A percentile compares a stretch with the other conserved stretches of the same genome.
These are phyloP conservation scores for Lizonia empirigonia DNA, from an alignment of 2,329 filamentous ascomycete genomes.

Conservation along the genomic window DNA sequence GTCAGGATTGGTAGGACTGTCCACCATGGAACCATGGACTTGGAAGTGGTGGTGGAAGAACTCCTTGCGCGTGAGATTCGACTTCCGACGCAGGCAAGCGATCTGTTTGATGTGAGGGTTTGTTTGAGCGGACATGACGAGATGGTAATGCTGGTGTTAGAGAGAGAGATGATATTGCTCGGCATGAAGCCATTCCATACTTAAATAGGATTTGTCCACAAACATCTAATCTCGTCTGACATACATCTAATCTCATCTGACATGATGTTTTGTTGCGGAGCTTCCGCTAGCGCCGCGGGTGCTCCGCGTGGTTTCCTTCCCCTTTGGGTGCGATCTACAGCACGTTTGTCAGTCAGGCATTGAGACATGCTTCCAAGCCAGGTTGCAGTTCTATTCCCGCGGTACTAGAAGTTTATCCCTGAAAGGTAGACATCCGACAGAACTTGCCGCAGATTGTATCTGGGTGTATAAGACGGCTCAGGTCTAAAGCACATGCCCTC, in stretches of 20 bases:
- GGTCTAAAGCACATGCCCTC: not conserved
- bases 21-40: not conserved
- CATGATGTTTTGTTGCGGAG: not conserved
- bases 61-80: constrained; percentile 7
- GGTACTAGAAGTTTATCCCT: not conserved
- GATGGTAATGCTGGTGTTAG: not conserved
- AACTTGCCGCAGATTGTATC: not conserved
- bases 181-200: not conserved
- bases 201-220: not conserved
- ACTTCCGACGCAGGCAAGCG: constrained; percentile 1
- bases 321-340: not conserved
- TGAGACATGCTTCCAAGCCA: not conserved
- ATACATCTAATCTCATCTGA: not conserved
- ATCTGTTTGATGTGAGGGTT: not conserved
- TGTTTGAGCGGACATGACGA: not conserved
- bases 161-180: not conserved
- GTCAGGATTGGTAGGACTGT: not conserved
- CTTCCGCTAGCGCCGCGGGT: not conserved
- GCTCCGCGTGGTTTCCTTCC: not conserved
- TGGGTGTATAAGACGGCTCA: not conserved
- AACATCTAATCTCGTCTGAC: not conserved
- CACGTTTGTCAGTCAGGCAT: not conserved
- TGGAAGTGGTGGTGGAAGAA: constrained; percentile 8
- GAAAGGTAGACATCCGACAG: not conserved
- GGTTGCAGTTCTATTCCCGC: not conserved